phyloP scores from a whole-genome alignment of 2,329 filamentous ascomycete species.

The Aspergillus pseudonomiae region DNA sequence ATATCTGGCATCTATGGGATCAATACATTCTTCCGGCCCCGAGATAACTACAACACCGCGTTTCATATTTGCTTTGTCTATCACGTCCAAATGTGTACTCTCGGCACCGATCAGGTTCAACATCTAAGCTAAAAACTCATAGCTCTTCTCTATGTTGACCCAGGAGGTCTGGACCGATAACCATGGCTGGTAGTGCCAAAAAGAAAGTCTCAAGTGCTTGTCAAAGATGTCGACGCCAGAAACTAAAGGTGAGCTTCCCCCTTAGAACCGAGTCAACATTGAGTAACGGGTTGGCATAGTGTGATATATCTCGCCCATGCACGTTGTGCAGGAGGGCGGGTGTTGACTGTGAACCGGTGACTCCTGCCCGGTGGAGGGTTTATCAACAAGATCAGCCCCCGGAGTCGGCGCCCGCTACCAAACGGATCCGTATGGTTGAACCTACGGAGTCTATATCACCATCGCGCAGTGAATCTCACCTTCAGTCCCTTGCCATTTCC shows the following conservation, averaged over 20 bases:
- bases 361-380: slow-evolving; percentile 5
- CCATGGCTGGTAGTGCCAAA: neutral
- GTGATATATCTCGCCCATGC: slow-evolving; percentile 36
- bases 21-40: neutral
- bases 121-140: neutral
- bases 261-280: neutral
- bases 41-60: neutral
- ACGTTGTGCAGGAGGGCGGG: slow-evolving; percentile 33
- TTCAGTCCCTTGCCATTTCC: neutral
- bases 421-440: neutral
- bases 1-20: neutral
- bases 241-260: slow-evolving; percentile 25
- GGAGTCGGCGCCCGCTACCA: neutral
- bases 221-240: slow-evolving; percentile 31
- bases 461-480: neutral
- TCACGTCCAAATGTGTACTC: neutral
- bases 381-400: neutral
- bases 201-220: slow-evolving; percentile 26
- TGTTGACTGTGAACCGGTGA: slow-evolving; percentile 19
- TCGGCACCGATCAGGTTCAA: neutral
- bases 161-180: neutral
- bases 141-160: neutral
- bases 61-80: neutral
- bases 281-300: slow-evolving; percentile 16
- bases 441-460: neutral